A percentile compares a stretch with the other conserved stretches of the same genome.
Evolutionary conservation across 805 yeast genomes (phyloP).

Genomic region (Blastobotrys americana): DNA sequence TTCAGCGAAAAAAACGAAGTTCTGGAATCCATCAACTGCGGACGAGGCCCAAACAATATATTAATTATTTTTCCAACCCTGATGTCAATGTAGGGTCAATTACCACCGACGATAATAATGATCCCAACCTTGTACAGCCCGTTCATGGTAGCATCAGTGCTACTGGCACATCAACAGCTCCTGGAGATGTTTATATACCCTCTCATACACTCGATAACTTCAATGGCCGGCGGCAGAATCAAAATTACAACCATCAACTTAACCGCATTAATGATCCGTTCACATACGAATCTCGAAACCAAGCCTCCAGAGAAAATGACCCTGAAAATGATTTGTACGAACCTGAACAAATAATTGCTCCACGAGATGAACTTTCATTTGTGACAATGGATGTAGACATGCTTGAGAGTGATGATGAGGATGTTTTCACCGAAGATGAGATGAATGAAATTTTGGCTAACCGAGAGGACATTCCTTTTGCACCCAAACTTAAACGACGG

Average conservation of each 20-base stretch:
- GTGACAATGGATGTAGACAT: conserved; percentile 25
- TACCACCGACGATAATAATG: neutral
- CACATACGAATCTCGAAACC: conserved; percentile 13
- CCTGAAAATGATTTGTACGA: neutral
- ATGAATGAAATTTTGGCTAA: conserved; percentile 6
- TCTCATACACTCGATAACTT: conserved; percentile 20
- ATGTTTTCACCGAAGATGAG: conserved; percentile 7
- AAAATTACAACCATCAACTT: conserved; percentile 18
- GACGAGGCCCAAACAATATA: conserved; percentile 12
- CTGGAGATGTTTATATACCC: conserved; percentile 7
- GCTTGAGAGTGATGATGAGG: conserved; percentile 18
- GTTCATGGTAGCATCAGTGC: no score
- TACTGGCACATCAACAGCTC: neutral
- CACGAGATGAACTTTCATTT: conserved; percentile 18
- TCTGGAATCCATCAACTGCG: conserved; percentile 4
- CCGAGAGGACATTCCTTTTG: conserved; percentile 5
- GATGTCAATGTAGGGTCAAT: neutral
- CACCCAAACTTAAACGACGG: conserved; percentile 40
- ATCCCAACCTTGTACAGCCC: no score
- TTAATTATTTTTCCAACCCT: conserved; percentile 18
- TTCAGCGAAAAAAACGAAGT: conserved; percentile 6
- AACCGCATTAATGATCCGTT: conserved; percentile 18
- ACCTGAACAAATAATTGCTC: conserved; percentile 4
- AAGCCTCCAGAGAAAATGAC: conserved; percentile 1
- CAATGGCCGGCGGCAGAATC: conserved; percentile 21